Evolutionary conservation across 345 rosid genomes (phyloP).

Genomic region (Crucihimalaya himalaica): DNA sequence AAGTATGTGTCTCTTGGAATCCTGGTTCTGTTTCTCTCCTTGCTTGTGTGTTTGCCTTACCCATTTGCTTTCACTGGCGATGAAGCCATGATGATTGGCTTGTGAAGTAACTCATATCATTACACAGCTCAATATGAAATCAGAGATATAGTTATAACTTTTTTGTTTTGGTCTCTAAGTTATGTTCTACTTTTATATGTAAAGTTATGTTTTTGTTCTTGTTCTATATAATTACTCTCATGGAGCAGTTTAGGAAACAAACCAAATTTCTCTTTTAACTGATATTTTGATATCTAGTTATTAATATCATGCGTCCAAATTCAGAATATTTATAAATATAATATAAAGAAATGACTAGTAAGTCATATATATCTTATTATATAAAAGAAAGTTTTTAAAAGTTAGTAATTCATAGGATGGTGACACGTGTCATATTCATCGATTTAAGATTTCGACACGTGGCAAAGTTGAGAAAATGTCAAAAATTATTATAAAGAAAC

Average conservation of each 20-base stretch:
- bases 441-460: no score
- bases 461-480: no score
- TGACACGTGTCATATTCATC: no score
- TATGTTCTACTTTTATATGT: not conserved
- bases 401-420: no score
- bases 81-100: conserved; percentile 40
- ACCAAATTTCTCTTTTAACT: not conserved
- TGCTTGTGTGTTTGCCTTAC: conserved; percentile 80
- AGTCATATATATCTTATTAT: no score
- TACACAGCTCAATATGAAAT: not conserved
- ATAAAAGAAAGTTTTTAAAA: no score
- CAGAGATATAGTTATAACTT: conserved; percentile 2
- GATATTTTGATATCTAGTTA: not conserved
- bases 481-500: no score
- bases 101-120: conserved; percentile 31
- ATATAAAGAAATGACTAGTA: no score
- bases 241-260: conserved; percentile 1
- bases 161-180: conserved; percentile 17
- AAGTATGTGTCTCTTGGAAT: conserved; percentile 65
- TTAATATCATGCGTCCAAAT: no score
- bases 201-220: not conserved
- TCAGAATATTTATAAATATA: no score
- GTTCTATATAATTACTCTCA: not conserved
- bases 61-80: conserved; percentile 76
- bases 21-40: conserved; percentile 65